Evolutionary conservation across 2,329 filamentous ascomycete genomes (phyloP), one percentile per base, ranked within the genome.

Genomic region (Fusarium compactum): DNA sequence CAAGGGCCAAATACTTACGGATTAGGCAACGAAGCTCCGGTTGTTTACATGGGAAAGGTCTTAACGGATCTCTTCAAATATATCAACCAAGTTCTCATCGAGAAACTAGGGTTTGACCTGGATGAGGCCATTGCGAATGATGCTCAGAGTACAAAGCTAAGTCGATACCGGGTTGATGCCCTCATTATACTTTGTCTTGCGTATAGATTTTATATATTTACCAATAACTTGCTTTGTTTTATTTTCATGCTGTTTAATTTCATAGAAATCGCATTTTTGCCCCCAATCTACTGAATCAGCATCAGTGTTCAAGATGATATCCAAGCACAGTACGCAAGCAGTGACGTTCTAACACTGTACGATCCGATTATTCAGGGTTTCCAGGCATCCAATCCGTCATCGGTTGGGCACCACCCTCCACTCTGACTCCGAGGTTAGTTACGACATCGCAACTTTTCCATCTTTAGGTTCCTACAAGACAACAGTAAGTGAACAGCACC

Each of bases 311-410:
- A 18, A 11, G 20, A 41, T 29, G 24, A n/a, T 25, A 27, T 53
- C 22, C n/a, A 29, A n/a, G 9, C 24, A 64, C 61, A 64, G 61
- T 64, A 27, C 3, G 24, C 18, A 15, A 11, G 20, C 7, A 2
- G 1, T 3, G 0, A 10, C 10, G n/a, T n/a, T n/a, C n/a, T n/a
- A n/a, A 57, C 67, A 70, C 67, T 68, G 67, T 60, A 47, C 44
- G n/a, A 9, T 16, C 40, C 46, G 46, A 29, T 56, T 46, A 40
- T 51, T 47, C 48, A 51, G 56, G 30, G 46, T 64, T 43, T 27
- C 55, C 27, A 58, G 62, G 58, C 67, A 68, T 65, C 67, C 61
- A 52, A 65, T 65, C 67, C 65, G 54, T 64, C 57, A 46, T 65
- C 41, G 38, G 61, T 52, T 59, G 41, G 67, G 50, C 67, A 65